Evolutionary conservation across 75 land plant species (phyloP), one percentile per base, ranked within the genome.

Genomic region (Selaginella tamariscina): DNA sequence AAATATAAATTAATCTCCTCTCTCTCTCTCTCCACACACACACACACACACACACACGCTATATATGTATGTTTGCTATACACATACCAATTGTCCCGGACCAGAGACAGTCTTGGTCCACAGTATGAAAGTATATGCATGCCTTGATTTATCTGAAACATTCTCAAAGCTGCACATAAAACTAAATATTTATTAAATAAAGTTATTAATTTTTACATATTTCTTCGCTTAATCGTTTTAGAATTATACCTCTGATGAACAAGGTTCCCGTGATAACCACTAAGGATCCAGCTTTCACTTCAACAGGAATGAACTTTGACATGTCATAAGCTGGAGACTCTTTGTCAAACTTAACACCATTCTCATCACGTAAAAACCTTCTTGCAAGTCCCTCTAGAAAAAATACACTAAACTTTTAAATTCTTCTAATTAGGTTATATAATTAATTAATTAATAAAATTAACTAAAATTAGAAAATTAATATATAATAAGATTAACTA

Each of bases 201-300:
- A 24, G 23, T 22, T 1, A 54, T 27, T 27, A 68, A 49, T 31
- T 66, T 9, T 31, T 26, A 27, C 24, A 67, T 70, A 74, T 39
- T 15, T n/a, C n/a, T n/a, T n/a, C n/a, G n/a, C n/a, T n/a, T n/a
- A n/a, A n/a, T n/a, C n/a, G n/a, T 29, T 64, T 2, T 33, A 31
- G 29, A 29, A 64, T 71, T 76, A 49, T 22, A 90, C 98, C 99
- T 95, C 64, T 95, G 96, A 78, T 91, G 99, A 33, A 95, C 79
- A 79, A 91, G 84, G 70, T 85, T 81, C 32, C 99, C 96, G 78
- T 95, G 89, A 95, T 72, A 32, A 90, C 79, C 31, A 95, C 79
- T 70, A 95, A 76, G n/a, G 86, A 75, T 1, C 99, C 97, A 49
- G 96, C 88, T 69, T 95, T 91, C 56, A 85, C 86, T 84, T 95